Evolutionary conservation across 225 moss, liverwort and hornwort species (phyloP).

Genomic region (Marchantia polymorpha): DNA sequence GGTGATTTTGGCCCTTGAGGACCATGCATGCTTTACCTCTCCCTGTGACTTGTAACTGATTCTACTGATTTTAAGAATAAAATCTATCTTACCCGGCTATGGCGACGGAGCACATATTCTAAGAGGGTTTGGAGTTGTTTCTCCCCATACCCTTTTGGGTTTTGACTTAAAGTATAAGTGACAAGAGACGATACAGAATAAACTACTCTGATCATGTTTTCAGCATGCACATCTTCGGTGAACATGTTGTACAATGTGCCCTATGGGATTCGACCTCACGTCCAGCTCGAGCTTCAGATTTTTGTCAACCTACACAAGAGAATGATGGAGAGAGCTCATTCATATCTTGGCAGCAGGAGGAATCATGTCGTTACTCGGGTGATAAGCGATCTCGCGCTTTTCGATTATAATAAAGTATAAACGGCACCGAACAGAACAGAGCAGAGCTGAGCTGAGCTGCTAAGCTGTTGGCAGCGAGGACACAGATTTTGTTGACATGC

Average conservation of each 20-base stretch:
- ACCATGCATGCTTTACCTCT: too few species aligned
- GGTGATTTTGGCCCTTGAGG: too few species aligned
- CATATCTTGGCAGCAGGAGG: neutral
- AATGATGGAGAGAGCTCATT: neutral
- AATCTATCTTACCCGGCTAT: neutral
- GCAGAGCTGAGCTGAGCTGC: too few species aligned
- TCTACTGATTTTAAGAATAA: neutral
- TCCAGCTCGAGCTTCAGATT: neutral
- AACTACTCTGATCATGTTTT: neutral
- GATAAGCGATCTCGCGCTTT: neutral
- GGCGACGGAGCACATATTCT: neutral
- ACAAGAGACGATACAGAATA: neutral
- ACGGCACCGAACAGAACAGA: neutral
- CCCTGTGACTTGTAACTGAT: neutral
- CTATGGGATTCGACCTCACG: neutral
- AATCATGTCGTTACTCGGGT: neutral
- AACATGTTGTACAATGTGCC: neutral
- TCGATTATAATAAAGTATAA: neutral
- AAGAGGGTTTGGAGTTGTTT: neutral
- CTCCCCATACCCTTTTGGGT: neutral
- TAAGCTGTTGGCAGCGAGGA: conserved; percentile 1
- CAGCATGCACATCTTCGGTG: neutral
- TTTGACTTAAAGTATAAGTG: neutral
- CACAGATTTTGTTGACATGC: neutral
- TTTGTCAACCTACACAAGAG: neutral